These are phyloP conservation scores for Cladosporium colombiae DNA, from an alignment of 2,329 filamentous ascomycete genomes.

Conservation along the genomic window DNA sequence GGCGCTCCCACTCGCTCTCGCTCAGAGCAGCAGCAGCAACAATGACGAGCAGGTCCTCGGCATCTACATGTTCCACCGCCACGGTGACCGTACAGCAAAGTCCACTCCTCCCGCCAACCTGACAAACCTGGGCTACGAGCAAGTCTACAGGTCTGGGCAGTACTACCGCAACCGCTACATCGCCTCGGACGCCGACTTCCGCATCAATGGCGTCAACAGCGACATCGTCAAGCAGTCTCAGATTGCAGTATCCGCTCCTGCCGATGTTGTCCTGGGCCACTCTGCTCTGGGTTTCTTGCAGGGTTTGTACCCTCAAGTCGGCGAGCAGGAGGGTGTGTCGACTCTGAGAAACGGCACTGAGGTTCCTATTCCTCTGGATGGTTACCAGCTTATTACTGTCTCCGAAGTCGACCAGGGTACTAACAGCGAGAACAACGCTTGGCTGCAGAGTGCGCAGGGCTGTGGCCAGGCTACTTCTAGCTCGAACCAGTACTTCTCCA, in stretches of 20 bases:
- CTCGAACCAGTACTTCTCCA: constrained; percentile 61
- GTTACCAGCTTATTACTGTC: constrained; percentile 83
- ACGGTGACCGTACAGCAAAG: constrained; percentile 86
- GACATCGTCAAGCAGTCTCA: constrained; percentile 69
- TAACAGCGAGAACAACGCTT: constrained; percentile 58
- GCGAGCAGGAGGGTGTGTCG: constrained; percentile 54
- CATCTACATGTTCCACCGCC: constrained; percentile 82
- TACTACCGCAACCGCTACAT: constrained; percentile 81
- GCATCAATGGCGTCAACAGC: constrained; percentile 66
- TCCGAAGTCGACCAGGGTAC: constrained; percentile 60
- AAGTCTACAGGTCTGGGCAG: constrained; percentile 70
- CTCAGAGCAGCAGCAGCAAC: constrained; percentile 27
- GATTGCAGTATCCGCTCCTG: constrained; percentile 69
- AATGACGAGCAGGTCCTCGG: constrained; percentile 71
- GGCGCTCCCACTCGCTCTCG: constrained; percentile 30
- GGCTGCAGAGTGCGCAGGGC: constrained; percentile 59
- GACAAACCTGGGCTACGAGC: constrained; percentile 75
- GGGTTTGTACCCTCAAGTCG: constrained; percentile 80
- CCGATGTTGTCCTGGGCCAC: constrained; percentile 72
- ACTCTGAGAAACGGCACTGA: constrained; percentile 70
- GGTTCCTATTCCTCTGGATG: constrained; percentile 68
- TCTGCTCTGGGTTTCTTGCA: constrained; percentile 81
- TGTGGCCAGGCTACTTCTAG: constrained; percentile 58
- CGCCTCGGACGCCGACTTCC: constrained; percentile 55
- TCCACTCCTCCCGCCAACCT: constrained; percentile 68